Conservation (phyloP, 2,329 filamentous ascomycete species). For the Westerdykella ornata region DNA sequence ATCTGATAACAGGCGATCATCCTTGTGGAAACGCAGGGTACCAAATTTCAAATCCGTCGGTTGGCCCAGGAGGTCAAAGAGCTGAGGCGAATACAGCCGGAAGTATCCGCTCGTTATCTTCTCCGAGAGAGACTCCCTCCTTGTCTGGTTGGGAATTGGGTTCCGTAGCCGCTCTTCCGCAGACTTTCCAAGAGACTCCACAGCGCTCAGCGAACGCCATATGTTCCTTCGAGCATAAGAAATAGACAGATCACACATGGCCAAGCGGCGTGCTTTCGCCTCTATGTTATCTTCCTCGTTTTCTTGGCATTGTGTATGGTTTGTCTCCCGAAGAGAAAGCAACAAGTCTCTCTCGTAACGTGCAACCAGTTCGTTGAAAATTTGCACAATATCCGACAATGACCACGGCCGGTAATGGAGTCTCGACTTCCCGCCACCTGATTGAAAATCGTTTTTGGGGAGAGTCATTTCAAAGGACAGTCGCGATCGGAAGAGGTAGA, state of each 20-base stretch:
- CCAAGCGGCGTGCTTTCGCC: conserved; percentile 28
- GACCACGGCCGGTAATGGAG: no score
- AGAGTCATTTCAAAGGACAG: no score
- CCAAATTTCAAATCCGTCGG: conserved; percentile 32
- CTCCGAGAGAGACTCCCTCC: conserved; percentile 11
- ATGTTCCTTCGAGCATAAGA: conserved; percentile 30
- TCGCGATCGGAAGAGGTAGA: no score
- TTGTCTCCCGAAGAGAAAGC: conserved; percentile 20
- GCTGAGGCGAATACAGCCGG: conserved; percentile 31
- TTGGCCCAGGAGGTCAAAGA: conserved; percentile 32
- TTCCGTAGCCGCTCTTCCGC: conserved; percentile 27
- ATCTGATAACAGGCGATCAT: not conserved
- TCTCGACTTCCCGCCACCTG: no score
- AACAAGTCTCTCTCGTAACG: conserved; percentile 26
- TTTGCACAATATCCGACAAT: conserved; percentile 19
- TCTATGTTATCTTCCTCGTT: conserved; percentile 15
- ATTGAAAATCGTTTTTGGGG: no score
- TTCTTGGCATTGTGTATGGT: not conserved
- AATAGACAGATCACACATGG: conserved; percentile 27
- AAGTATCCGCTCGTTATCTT: conserved; percentile 32
- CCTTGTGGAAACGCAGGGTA: conserved; percentile 30
- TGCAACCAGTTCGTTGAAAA: conserved; percentile 28
- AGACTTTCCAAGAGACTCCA: conserved; percentile 26
- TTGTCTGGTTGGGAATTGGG: conserved; percentile 3
- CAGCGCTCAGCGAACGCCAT: conserved; percentile 22